Base-by-base conservation (phyloP, 768 basidiomycete genomes). In the Mycena amicta region DNA sequence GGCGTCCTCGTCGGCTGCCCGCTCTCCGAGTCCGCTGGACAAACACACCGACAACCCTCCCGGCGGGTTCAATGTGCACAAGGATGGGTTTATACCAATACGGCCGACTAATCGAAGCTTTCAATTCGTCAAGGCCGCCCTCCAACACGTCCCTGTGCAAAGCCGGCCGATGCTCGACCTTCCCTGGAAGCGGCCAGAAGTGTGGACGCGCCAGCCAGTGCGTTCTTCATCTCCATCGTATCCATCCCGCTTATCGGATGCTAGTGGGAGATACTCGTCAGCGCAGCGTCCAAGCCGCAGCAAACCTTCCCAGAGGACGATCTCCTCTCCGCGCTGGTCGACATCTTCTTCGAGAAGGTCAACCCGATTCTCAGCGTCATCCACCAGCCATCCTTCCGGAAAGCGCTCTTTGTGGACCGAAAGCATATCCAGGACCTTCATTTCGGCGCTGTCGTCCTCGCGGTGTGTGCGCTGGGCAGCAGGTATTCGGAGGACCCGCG, bases 351-450 rank as follows among this genome's bases (percentile, higher is more conserved):
- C 64, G 68, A 69, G 1, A 66, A 79, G 31, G 55, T 80, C 56
- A 86, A 91, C 62, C 56, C 71, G 11, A 69, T 79, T 43, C 62
- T 79, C 3, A 88, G 89, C 0, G 69, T 93, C 5, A 71, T 95
- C 3, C 91, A 93, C 64, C 79, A 80, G 1, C 84, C 85, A 0
- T 81, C 81, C 8, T 92, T 93, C 62, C 74, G 83, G 51, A 71
- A 73, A 25, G 76, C 79, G 25, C 62, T 87, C 13, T 61, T 63
- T 23, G 26, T 28, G 1, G 72, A 78, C 3, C 77, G 78, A 0
- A 66, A 81, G 12, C 84, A 90, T 67, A 63, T 80, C 12, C 72
- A 70, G 4, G 80, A 89, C 53, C 40, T 70, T 0, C 66, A 74
- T 0, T 91, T 92, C 67, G 83, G 77, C 0, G 71, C 77, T 28